Conservation (phyloP, 441 rosid species). For the Gossypium davidsonii region DNA sequence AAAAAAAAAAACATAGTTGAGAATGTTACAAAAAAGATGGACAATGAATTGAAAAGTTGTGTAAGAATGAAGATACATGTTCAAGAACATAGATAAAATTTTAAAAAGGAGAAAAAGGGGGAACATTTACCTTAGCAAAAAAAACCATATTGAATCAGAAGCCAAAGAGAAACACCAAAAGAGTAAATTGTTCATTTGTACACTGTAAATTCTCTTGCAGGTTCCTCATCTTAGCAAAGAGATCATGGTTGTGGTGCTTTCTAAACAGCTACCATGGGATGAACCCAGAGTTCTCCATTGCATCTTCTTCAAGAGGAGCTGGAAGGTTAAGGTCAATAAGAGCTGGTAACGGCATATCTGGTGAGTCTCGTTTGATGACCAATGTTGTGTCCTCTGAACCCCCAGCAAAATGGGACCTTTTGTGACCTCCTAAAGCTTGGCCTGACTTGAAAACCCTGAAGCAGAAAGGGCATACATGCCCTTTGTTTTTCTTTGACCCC, state of each 20-base stretch:
- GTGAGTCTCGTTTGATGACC: conserved; percentile 36
- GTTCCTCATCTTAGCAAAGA: background rate
- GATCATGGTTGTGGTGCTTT: conserved; percentile 8
- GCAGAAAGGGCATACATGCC: conserved; percentile 83
- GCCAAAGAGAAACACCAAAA: conserved; percentile 18
- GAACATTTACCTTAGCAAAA: conserved; percentile 21
- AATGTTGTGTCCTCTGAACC: conserved; percentile 48
- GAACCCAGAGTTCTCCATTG: conserved; percentile 24
- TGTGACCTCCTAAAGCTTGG: conserved; percentile 92
- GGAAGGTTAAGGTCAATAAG: conserved; percentile 69
- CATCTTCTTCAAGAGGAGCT: conserved; percentile 43
- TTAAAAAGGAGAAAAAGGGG: background rate
- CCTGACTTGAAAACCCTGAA: conserved; percentile 72
- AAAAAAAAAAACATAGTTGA: background rate
- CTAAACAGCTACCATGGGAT: conserved; percentile 25
- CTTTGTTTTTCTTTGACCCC: conserved; percentile 36
- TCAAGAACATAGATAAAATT: conserved; percentile 6
- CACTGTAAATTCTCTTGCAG: background rate
- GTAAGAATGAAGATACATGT: background rate
- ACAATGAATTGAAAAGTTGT: background rate
- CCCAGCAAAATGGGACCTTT: conserved; percentile 75
- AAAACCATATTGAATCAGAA: conserved; percentile 31
- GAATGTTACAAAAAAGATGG: conserved; percentile 10
- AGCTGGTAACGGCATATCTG: conserved; percentile 37
- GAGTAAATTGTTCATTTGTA: conserved; percentile 10